Evolutionary conservation across 805 yeast genomes (phyloP), one percentile per base, ranked within the genome.

Genomic region (Nakazawaea ambrosiae): DNA sequence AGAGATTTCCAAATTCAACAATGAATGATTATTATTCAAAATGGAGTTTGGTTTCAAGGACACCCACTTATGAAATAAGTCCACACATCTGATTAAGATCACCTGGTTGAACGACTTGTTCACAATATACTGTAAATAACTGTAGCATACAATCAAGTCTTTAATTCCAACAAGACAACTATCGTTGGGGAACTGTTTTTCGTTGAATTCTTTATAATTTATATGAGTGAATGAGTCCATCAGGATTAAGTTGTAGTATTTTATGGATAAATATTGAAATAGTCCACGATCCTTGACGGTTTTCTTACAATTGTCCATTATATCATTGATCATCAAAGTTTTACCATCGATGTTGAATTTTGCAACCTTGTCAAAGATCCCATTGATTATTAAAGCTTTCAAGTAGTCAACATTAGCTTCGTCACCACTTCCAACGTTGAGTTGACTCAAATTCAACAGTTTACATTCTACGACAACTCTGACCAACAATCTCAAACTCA

Each of bases 1-100:
- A 4, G 53, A 53, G 18, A 45, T 34, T 37, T 68, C 73, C 42
- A 53, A 53, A 0, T 39, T 33, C 5, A 46, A 33, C 16, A 56
- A 38, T 7, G 18, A 11, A 14, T 31, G 29, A 16, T 29, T 22
- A 15, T 25, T 15, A 19, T 29, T 12, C 33, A 17, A 14, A 22
- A 19, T 15, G 4, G 42, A 35, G n/a, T 30, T 27, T 5, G 39
- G 38, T 11, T 31, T 20, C 31, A 27, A 25, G 11, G 26, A 14
- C 3, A 49, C 23, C 51, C 53, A 50, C 20, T 22, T 36, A 23
- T 43, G 41, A 34, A 51, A 43, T 5, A 28, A 24, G 2, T 31
- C 25, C 4, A 51, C 32, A 28, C 57, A 48, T 5, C 47, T 39
- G 2, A 55, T 39, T 2, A 61, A 47, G 0, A 47, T 16, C 1